phyloP scores from a whole-genome alignment of 495 filamentous ascomycete genomes.

The Hypoxylon cercidicola region DNA sequence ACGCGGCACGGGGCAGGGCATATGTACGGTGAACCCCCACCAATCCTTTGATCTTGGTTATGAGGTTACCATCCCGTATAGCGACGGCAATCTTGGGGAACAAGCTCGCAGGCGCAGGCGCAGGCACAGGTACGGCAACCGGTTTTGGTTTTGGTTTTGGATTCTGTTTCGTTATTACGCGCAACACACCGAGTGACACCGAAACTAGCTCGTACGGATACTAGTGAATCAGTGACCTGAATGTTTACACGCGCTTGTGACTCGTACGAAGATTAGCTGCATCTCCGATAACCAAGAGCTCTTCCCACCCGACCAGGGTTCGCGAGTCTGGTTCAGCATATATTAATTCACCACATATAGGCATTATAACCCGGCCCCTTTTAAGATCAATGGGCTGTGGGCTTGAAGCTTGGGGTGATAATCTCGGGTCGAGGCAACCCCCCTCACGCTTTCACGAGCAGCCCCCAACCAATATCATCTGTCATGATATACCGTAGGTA shows the following conservation, averaged over 20 bases:
- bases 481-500: conserved; percentile 23
- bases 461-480: conserved; percentile 37
- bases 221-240: conserved; percentile 18
- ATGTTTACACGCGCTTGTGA: conserved; percentile 36
- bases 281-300: conserved; percentile 39
- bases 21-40: conserved; percentile 36
- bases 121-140: conserved; percentile 11
- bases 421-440: conserved; percentile 53
- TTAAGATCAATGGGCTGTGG: conserved; percentile 42
- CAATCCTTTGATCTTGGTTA: conserved; percentile 47
- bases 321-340: conserved; percentile 45
- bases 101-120: neutral
- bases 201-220: conserved; percentile 31
- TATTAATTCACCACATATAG: conserved; percentile 59
- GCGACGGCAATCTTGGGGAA: conserved; percentile 43
- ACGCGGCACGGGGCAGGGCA: conserved; percentile 40
- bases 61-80: conserved; percentile 47
- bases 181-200: conserved; percentile 44
- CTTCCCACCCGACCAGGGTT: conserved; percentile 40
- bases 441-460: conserved; percentile 29
- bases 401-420: conserved; percentile 43
- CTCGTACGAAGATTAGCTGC: conserved; percentile 39
- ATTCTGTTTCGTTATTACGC: conserved; percentile 17
- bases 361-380: conserved; percentile 50
- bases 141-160: no score